Percentiles rank a stretch among this genome's conserved stretches.
Evolutionary conservation across 2,329 filamentous ascomycete species (phyloP).

Genomic region (Trichoderma sp.): DNA sequence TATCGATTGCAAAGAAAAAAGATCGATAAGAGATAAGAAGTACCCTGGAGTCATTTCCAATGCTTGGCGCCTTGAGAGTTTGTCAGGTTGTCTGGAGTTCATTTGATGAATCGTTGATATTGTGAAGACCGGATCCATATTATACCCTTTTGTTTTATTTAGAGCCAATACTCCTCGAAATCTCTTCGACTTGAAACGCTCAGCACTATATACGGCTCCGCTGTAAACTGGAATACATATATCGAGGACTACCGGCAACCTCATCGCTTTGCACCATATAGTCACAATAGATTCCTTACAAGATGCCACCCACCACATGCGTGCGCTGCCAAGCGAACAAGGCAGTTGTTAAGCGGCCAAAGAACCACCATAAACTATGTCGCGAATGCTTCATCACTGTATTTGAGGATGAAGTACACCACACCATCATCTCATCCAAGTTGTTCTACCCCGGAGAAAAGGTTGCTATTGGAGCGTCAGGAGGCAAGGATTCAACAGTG

Average conservation of each 20-base stretch:
- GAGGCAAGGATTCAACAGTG: constrained; percentile 96
- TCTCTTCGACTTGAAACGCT: background rate
- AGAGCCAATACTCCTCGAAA: background rate
- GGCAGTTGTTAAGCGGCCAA: constrained; percentile 88
- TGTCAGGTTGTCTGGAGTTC: background rate
- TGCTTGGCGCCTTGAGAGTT: background rate
- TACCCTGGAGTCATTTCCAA: background rate
- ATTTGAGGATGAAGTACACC: constrained; percentile 91
- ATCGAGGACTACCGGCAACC: background rate
- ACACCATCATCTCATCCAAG: constrained; percentile 79
- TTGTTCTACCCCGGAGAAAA: constrained; percentile 82
- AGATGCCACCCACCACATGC: constrained; percentile 76
- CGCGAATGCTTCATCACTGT: constrained; percentile 79
- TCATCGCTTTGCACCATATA: background rate
- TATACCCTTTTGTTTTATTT: background rate
- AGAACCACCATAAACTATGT: constrained; percentile 93
- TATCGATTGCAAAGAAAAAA: background rate
- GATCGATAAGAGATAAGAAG: background rate
- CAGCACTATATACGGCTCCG: too few species aligned
- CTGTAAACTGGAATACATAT: background rate
- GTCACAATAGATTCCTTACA: background rate
- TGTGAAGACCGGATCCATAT: background rate
- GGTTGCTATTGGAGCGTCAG: constrained; percentile 92
- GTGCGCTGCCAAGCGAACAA: constrained; percentile 71
- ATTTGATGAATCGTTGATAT: background rate